Evolutionary conservation across 768 basidiomycete genomes (phyloP).

Genomic region (Pleurotus giganteus): DNA sequence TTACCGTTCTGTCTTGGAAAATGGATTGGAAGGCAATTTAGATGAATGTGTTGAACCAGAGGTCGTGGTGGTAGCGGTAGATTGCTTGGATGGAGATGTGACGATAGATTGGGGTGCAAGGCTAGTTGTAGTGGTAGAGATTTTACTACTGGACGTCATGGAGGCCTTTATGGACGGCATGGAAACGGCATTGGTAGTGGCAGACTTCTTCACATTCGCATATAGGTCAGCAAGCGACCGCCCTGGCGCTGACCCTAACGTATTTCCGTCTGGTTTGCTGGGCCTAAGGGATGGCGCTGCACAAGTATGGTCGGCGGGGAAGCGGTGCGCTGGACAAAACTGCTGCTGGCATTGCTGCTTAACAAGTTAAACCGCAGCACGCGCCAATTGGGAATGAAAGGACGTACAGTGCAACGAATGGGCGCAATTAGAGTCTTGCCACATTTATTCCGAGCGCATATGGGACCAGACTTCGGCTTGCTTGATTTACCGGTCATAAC

Average conservation of each 20-base stretch:
- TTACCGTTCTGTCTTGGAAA: slow-evolving; percentile 66
- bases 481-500: slow-evolving; percentile 62
- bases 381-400: slow-evolving; percentile 1
- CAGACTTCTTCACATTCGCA: slow-evolving; percentile 39
- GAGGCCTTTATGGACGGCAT: slow-evolving; percentile 34
- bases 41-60: slow-evolving; percentile 17
- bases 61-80: background rate
- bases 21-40: slow-evolving; percentile 24
- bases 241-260: slow-evolving; percentile 14
- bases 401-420: slow-evolving; percentile 70
- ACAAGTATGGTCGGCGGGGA: slow-evolving; percentile 72
- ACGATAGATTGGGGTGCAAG: slow-evolving; percentile 17
- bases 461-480: slow-evolving; percentile 45
- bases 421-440: slow-evolving; percentile 74
- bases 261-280: slow-evolving; percentile 12
- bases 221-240: slow-evolving; percentile 29
- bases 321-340: slow-evolving; percentile 79
- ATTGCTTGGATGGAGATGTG: slow-evolving; percentile 1
- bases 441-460: slow-evolving; percentile 62
- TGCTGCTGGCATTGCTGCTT: slow-evolving; percentile 65
- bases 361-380: background rate
- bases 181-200: slow-evolving; percentile 26
- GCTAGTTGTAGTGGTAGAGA: slow-evolving; percentile 17
- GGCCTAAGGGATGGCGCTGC: slow-evolving; percentile 18
- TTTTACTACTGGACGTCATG: slow-evolving; percentile 20